Evolutionary conservation across 2,329 filamentous ascomycete genomes (phyloP), one percentile per base, ranked within the genome.

Genomic region (Paraconiothyrium sp.): DNA sequence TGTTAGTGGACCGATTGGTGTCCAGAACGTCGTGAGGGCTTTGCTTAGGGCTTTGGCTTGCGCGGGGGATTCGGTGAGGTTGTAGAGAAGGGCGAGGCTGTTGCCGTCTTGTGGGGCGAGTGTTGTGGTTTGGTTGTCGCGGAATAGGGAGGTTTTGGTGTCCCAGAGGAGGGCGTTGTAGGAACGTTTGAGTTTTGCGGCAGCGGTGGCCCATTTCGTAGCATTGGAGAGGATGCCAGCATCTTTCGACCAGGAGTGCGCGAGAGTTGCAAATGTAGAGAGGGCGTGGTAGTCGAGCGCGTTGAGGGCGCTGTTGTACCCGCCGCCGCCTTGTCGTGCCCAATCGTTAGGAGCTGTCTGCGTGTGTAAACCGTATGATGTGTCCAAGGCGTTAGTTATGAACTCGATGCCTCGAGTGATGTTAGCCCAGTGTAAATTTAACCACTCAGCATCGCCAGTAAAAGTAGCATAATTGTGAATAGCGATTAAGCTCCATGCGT

Each of bases 271-370:
- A 14, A 73, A 54, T 1, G 71, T 64, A 6, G 37, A 35, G 16
- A 77, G 62, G 10, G 70, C 72, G 41, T 75, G 75, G 60, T 74
- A 76, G 54, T 76, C 67, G 9, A 77, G 63, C 2, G 73, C 70
- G 47, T 78, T 78, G 13, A 76, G 66, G n/a, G 72, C 72, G 56
- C 67, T 72, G 62, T 76, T 76, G 61, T 70, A 74, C 7, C 64
- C 72, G 0, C 76, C 75, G 2, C 68, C 69, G 16, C 68, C 68
- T 54, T 72, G 65, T 2, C 75, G 67, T 5, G 67, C 73, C 75
- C 75, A 77, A 55, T 77, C 75, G 41, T 75, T 74, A 8, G 65
- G 41, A 3, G 57, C 52, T 0, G 62, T 72, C 50, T 68, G 63
- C 32, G 66, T 61, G 57, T 69, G 57, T 44, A 72, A 49, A 1